A percentile compares a stretch with the other conserved stretches of the same genome.
Evolutionary conservation across 176 grass and related monocot genomes (phyloP).

Genomic region (Saccharum spontaneum): DNA sequence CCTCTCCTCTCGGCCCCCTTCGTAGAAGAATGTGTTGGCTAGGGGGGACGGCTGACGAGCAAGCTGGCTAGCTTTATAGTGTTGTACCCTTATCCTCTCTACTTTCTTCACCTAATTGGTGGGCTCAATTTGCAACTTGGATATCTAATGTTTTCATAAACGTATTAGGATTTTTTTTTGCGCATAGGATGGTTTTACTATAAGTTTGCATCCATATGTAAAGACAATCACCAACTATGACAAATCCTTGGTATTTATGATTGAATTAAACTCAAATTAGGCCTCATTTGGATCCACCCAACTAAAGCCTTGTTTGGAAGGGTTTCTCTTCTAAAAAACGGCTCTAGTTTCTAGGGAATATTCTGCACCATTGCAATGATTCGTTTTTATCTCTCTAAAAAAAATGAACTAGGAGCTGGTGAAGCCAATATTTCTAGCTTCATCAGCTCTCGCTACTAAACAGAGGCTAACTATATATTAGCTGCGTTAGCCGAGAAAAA

Average conservation of each 20-base stretch:
- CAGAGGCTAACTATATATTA: too few species aligned
- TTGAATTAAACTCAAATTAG: not conserved
- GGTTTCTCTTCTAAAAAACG: too few species aligned
- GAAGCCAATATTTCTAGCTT: too few species aligned
- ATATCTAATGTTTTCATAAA: not conserved
- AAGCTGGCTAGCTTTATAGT: conserved; percentile 39
- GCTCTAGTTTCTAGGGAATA: too few species aligned
- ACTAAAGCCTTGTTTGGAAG: too few species aligned
- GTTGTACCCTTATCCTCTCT: conserved; percentile 46
- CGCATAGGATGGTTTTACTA: not conserved
- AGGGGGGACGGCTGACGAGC: not conserved
- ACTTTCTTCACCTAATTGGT: conserved; percentile 22
- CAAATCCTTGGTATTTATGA: not conserved
- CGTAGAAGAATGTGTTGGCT: conserved; percentile 17
- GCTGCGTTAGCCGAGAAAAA: too few species aligned
- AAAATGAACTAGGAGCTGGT: too few species aligned
- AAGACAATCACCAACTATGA: not conserved
- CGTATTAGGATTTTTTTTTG: not conserved
- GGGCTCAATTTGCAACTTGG: conserved; percentile 36
- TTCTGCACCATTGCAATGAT: too few species aligned
- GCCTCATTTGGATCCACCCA: too few species aligned
- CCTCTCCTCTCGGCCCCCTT: not conserved
- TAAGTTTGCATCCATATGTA: not conserved
- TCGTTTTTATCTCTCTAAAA: too few species aligned
- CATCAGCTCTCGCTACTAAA: too few species aligned